A percentile compares a stretch with the other conserved stretches of the same genome.
These are phyloP conservation scores for Athelia psychrophila DNA, from an alignment of 1,284 basidiomycete genomes.

Conservation along the genomic window DNA sequence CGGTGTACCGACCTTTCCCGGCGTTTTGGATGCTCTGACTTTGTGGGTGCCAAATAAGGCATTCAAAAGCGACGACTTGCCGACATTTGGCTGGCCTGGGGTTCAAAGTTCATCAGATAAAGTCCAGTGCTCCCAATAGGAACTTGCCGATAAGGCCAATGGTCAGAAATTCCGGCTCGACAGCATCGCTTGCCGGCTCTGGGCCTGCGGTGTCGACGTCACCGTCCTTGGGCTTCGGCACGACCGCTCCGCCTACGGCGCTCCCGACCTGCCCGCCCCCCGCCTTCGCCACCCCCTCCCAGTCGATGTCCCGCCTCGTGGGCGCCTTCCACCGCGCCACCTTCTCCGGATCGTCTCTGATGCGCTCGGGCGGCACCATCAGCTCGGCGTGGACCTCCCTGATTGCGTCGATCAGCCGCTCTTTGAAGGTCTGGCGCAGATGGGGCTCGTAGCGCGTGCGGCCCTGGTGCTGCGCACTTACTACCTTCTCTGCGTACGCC, in stretches of 20 bases:
- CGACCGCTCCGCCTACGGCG: conserved; percentile 36
- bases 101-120: conserved; percentile 3
- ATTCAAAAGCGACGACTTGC: conserved; percentile 89
- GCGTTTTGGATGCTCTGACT: conserved; percentile 85
- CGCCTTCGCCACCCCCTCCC: conserved; percentile 58
- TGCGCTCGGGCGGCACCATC: conserved; percentile 62
- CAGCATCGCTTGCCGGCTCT: conserved; percentile 24
- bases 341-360: conserved; percentile 49
- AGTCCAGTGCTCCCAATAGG: neutral
- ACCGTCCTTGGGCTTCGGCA: conserved; percentile 25
- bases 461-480: conserved; percentile 42
- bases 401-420: conserved; percentile 66
- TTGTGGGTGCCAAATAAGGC: conserved; percentile 82
- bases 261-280: conserved; percentile 41
- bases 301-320: conserved; percentile 66
- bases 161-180: conserved; percentile 66
- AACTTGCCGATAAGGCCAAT: conserved; percentile 77
- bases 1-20: conserved; percentile 75
- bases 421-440: conserved; percentile 59
- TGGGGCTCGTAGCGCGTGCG: conserved; percentile 55
- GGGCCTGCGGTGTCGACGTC: conserved; percentile 21
- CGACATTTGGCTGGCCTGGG: conserved; percentile 89
- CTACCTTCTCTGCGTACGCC: conserved; percentile 59
- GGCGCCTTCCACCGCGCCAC: conserved; percentile 65
- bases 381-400: conserved; percentile 67